Evolutionary conservation across 495 filamentous ascomycete species (phyloP), one percentile per base, ranked within the genome.

Genomic region (Annulohypoxylon bovei): DNA sequence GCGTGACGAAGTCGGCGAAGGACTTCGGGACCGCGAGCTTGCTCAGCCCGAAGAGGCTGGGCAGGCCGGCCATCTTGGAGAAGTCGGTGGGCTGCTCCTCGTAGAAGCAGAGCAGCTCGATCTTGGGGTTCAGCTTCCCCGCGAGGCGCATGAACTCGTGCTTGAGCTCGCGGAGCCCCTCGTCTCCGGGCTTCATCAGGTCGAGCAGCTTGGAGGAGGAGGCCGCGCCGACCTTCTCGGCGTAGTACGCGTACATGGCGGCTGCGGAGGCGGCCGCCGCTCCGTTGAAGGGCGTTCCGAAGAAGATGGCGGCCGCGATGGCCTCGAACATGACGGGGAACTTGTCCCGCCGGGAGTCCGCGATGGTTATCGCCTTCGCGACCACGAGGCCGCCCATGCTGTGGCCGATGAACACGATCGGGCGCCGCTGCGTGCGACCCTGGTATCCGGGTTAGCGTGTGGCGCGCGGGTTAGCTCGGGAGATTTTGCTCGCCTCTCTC

Each of bases 351-450:
- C 70, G 60, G 1, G 70, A 68, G 39, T 77, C 75, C n/a, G 79
- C 76, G 49, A 78, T 59, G 0, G 68, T 76, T 22, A 78, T 67
- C 18, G 76, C 79, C 52, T 81, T 80, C 47, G 79, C 79, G 53
- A 90, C 84, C 4, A 92, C 85, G 4, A 92, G 76, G 4, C 89
- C 89, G 2, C 89, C 89, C 40, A 92, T 83, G 4, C 87, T 89
- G 77, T 91, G 89, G 37, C 87, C 88, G 18, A 91, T 84, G 65
- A 90, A 90, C 37, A 90, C 84, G 30, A 91, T 88, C 1, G 89
- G 89, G 1, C 89, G 76, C 16, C 76, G 53, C 64, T 88, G 80
- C 18, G 77, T 68, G 63, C 82, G 84, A 18, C 79, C 78, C 74
- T 76, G 54, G 1, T 16, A 33, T 11, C 18, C 9, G 16, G n/a